Conservation (phyloP, 208 protist species). For the Leishmania turanica region DNA sequence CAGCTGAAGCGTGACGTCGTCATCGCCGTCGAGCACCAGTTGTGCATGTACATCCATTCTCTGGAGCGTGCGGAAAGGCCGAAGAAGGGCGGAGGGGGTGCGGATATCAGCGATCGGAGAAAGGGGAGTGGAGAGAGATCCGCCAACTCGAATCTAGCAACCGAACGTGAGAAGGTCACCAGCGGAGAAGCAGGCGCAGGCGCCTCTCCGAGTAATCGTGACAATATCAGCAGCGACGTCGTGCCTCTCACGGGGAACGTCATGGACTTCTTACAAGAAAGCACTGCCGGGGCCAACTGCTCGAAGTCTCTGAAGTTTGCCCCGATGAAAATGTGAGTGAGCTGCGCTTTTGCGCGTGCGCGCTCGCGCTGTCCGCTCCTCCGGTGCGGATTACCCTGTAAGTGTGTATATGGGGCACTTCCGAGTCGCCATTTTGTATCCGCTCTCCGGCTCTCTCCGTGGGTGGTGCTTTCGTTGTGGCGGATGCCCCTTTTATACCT, state of each 20-base stretch:
- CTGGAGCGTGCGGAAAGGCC: constrained; percentile 5
- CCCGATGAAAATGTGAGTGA: background rate
- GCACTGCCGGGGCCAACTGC: background rate
- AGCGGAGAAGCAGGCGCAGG: background rate
- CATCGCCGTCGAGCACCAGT: constrained; percentile 46
- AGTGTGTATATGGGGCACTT: background rate
- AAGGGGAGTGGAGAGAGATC: background rate
- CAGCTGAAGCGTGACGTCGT: constrained; percentile 46
- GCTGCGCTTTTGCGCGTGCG: background rate
- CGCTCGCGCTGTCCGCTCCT: background rate
- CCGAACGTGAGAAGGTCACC: background rate
- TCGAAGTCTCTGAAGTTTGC: background rate
- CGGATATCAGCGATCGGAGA: background rate
- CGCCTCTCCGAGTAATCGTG: background rate
- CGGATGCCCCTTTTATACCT: background rate
- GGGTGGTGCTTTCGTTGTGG: background rate
- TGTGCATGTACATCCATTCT: constrained; percentile 36
- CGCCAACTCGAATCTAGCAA: background rate
- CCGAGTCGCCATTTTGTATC: background rate
- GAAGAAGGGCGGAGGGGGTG: background rate
- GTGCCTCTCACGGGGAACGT: constrained; percentile 9
- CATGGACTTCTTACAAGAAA: constrained; percentile 6
- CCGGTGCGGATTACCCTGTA: background rate
- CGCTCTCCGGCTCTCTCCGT: background rate
- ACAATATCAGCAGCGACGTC: background rate